phyloP scores from a whole-genome alignment of 1,139 yeast genomes.

The Kurtzmaniella quercitrusa region DNA sequence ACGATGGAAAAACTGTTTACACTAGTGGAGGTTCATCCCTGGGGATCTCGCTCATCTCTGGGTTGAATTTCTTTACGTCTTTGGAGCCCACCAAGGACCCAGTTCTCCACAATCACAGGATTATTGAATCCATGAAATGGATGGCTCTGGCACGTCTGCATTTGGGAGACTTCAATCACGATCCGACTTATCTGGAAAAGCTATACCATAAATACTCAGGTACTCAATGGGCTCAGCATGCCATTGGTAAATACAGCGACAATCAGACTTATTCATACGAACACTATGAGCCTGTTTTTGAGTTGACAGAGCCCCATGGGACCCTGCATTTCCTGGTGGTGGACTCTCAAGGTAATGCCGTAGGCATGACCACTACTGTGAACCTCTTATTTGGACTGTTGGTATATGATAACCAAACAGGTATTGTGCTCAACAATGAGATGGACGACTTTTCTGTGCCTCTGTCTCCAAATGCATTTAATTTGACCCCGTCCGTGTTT shows the following conservation, averaged over 20 bases:
- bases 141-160: conserved; percentile 79
- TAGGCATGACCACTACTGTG: conserved; percentile 86
- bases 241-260: conserved; percentile 44
- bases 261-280: conserved; percentile 61
- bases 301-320: conserved; percentile 74
- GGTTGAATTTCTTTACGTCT: conserved; percentile 56
- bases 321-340: conserved; percentile 82
- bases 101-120: conserved; percentile 54
- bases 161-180: conserved; percentile 56
- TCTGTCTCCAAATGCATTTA: conserved; percentile 65
- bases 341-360: conserved; percentile 69
- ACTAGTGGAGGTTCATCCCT: conserved; percentile 78
- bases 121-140: conserved; percentile 92
- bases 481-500: conserved; percentile 72
- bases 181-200: conserved; percentile 14
- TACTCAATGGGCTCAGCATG: conserved; percentile 51
- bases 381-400: conserved; percentile 79
- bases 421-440: conserved; percentile 79
- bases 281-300: conserved; percentile 75
- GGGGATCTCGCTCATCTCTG: conserved; percentile 79
- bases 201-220: conserved; percentile 29
- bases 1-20: conserved; percentile 38
- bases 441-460: conserved; percentile 96
- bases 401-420: conserved; percentile 77
- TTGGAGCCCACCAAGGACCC: conserved; percentile 13